Conservation (phyloP, 345 rosid genomes). For the Viola odorata region DNA sequence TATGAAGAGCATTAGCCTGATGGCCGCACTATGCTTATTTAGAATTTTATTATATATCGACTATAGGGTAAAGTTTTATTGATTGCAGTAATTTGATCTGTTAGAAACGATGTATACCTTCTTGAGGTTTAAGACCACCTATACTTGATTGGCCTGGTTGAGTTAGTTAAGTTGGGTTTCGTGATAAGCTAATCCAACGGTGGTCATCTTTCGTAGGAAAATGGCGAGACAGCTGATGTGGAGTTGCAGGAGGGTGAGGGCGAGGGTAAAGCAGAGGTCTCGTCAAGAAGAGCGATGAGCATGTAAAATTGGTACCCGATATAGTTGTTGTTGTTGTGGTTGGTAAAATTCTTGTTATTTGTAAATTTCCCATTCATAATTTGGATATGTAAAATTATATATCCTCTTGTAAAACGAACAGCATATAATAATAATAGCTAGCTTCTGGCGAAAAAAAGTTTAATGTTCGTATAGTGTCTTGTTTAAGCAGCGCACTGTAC, state of each 20-base stretch:
- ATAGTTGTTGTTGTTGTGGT: slow-evolving; percentile 3
- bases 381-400: slow-evolving; percentile 27
- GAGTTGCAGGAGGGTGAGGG: slow-evolving; percentile 55
- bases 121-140: too few relatives aligned
- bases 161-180: too few relatives aligned
- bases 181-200: too few relatives aligned
- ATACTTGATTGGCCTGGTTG: background rate
- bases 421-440: too few relatives aligned
- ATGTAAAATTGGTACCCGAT: slow-evolving; percentile 36
- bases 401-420: slow-evolving; percentile 30
- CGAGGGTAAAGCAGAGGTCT: slow-evolving; percentile 44
- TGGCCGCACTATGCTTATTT: too few relatives aligned
- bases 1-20: too few relatives aligned
- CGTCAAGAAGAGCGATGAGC: slow-evolving; percentile 68
- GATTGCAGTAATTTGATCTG: too few relatives aligned
- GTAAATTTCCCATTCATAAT: slow-evolving; percentile 27
- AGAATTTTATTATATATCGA: too few relatives aligned
- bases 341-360: slow-evolving; percentile 22
- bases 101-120: too few relatives aligned
- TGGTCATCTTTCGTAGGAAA: slow-evolving; percentile 26
- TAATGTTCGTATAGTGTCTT: background rate
- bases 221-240: slow-evolving; percentile 25
- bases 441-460: slow-evolving; percentile 20
- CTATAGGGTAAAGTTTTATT: too few relatives aligned
- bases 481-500: too few relatives aligned